These are phyloP conservation scores for Cynanchum wilfordii DNA, from an alignment of 257 asterid genomes.

Conservation along the genomic window DNA sequence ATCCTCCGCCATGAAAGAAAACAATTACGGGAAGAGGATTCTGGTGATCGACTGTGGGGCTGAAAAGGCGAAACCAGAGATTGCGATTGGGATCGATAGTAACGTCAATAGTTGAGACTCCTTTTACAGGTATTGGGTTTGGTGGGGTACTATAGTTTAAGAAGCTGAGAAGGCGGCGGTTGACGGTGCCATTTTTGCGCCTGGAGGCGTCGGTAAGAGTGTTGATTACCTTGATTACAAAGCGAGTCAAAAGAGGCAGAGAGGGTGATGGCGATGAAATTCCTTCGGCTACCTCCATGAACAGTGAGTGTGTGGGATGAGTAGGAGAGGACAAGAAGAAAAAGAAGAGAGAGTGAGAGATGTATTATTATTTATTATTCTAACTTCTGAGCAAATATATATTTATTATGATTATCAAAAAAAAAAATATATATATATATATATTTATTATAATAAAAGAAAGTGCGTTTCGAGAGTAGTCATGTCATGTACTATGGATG, in stretches of 20 bases:
- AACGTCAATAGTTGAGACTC: conserved; percentile 54
- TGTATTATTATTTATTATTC: too few species aligned
- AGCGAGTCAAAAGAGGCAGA: conserved; percentile 55
- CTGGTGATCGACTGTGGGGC: conserved; percentile 24
- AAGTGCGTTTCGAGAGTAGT: too few species aligned
- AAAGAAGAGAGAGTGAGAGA: not conserved
- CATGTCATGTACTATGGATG: too few species aligned
- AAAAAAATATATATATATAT: too few species aligned
- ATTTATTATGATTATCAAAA: too few species aligned
- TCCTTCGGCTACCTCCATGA: not conserved
- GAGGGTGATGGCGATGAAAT: conserved; percentile 7
- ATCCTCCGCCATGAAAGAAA: conserved; percentile 89
- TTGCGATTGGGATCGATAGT: conserved; percentile 51
- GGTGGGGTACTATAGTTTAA: conserved; percentile 30
- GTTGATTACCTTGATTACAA: conserved; percentile 30
- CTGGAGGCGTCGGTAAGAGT: conserved; percentile 29
- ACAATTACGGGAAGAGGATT: conserved; percentile 28
- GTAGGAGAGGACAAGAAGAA: not conserved
- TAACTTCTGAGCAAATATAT: too few species aligned
- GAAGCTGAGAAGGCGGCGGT: conserved; percentile 44
- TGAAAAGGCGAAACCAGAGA: conserved; percentile 77
- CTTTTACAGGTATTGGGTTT: conserved; percentile 37
- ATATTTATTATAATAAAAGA: too few species aligned
- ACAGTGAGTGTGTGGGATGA: too few species aligned
- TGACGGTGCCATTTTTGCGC: conserved; percentile 64